phyloP scores from a whole-genome alignment of 768 basidiomycete genomes.

The Mycena vitilis region DNA sequence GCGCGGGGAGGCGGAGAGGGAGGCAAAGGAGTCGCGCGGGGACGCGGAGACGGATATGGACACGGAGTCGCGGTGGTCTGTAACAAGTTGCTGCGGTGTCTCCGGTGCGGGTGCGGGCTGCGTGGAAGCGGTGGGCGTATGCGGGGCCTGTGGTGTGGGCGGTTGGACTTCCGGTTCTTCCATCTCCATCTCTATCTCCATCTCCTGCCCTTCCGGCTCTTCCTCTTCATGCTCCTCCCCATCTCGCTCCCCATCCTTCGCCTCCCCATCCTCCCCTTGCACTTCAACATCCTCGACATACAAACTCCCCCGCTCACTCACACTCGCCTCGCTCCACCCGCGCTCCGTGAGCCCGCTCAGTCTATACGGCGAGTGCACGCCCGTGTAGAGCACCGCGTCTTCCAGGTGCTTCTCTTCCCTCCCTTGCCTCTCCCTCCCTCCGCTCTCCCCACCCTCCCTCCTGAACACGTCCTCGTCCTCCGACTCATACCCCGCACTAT shows the following conservation, averaged over 20 bases:
- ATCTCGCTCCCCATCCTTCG: no score
- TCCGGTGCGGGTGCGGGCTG: not conserved
- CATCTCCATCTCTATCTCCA: no score
- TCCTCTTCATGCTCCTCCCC: not conserved
- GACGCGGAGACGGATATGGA: not conserved
- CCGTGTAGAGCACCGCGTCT: constrained; percentile 17
- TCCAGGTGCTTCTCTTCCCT: not conserved
- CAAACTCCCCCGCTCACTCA: constrained; percentile 4
- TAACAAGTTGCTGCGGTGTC: not conserved
- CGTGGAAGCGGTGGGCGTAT: not conserved
- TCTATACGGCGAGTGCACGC: constrained; percentile 25
- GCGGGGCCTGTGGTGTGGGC: no score
- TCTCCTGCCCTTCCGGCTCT: no score
- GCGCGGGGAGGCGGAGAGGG: not conserved
- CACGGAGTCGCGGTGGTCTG: constrained; percentile 13
- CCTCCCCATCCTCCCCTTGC: no score
- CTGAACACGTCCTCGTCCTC: not conserved
- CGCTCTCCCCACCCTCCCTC: not conserved
- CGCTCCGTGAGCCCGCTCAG: constrained; percentile 34
- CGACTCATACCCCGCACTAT: no score
- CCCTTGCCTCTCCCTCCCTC: not conserved
- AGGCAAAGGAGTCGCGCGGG: not conserved
- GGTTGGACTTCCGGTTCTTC: no score
- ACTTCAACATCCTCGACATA: no score
- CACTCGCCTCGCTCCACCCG: constrained; percentile 20